Conservation (phyloP, 2,329 filamentous ascomycete genomes). For the Calonectria fujianensis region DNA sequence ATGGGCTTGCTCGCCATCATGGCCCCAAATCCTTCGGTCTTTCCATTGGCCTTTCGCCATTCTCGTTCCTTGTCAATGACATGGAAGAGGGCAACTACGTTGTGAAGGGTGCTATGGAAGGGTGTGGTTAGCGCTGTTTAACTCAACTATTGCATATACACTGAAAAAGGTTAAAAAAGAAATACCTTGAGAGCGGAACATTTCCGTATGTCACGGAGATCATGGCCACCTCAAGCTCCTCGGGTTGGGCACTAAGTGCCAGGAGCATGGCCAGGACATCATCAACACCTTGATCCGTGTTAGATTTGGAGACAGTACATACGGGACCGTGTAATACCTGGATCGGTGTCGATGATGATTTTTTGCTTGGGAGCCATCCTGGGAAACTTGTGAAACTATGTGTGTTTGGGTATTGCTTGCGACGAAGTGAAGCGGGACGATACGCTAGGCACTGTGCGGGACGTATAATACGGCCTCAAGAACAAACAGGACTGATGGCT, state of each 20-base stretch:
- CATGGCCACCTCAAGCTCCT: conserved; percentile 90
- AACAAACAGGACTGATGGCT: neutral
- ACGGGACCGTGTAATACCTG: conserved; percentile 72
- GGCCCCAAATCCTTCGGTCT: conserved; percentile 81
- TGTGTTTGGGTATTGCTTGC: neutral
- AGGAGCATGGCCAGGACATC: conserved; percentile 93
- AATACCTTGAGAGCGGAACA: conserved; percentile 86
- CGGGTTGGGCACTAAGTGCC: conserved; percentile 85
- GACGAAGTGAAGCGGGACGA: neutral
- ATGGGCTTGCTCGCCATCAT: conserved; percentile 85
- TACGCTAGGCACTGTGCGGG: neutral
- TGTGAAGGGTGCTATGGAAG: conserved; percentile 83
- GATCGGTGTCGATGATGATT: conserved; percentile 98
- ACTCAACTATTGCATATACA: neutral
- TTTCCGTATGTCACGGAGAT: conserved; percentile 96
- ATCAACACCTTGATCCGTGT: conserved; percentile 79
- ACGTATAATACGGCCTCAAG: neutral
- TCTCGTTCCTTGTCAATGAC: conserved; percentile 91
- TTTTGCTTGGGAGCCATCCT: conserved; percentile 80
- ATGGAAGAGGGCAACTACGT: conserved; percentile 93
- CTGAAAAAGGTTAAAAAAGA: neutral
- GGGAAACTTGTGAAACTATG: neutral
- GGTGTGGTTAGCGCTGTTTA: neutral
- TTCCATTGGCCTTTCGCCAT: conserved; percentile 84
- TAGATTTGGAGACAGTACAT: neutral